Evolutionary conservation across 1,284 basidiomycete species (phyloP).

Genomic region (Lentinula novae-zelandiae): DNA sequence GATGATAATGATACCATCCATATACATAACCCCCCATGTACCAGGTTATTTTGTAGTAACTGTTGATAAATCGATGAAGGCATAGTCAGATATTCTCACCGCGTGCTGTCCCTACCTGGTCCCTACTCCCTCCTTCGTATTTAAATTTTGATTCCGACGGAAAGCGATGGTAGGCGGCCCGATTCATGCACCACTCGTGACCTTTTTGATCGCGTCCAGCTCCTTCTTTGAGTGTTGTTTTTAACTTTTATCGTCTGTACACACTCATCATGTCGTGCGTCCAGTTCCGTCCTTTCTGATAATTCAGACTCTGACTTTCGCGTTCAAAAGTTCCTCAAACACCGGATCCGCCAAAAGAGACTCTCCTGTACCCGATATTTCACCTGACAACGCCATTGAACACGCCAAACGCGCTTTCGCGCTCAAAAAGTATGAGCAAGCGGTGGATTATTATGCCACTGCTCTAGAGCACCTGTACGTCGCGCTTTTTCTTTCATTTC

Average conservation of each 20-base stretch:
- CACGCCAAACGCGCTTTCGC: slow-evolving; percentile 84
- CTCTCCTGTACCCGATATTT: slow-evolving; percentile 16
- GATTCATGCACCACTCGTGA: background rate
- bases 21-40: too few relatives aligned
- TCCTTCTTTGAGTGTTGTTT: background rate
- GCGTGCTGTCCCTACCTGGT: too few relatives aligned
- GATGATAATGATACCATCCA: too few relatives aligned
- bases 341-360: slow-evolving; percentile 16
- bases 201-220: background rate
- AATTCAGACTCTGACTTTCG: background rate
- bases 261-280: slow-evolving; percentile 7
- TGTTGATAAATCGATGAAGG: too few relatives aligned
- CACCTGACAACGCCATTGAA: slow-evolving; percentile 61
- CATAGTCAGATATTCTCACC: too few relatives aligned
- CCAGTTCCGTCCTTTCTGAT: background rate
- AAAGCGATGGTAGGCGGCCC: background rate
- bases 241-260: background rate
- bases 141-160: too few relatives aligned
- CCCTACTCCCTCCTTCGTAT: too few relatives aligned
- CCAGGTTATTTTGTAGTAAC: too few relatives aligned
- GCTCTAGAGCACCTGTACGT: slow-evolving; percentile 79
- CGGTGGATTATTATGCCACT: slow-evolving; percentile 79
- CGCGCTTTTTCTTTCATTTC: slow-evolving; percentile 25
- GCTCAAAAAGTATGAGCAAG: slow-evolving; percentile 82
- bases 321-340: slow-evolving; percentile 11